Base-by-base conservation (phyloP, 176 grass and related monocot genomes). In the Areca catechu region DNA sequence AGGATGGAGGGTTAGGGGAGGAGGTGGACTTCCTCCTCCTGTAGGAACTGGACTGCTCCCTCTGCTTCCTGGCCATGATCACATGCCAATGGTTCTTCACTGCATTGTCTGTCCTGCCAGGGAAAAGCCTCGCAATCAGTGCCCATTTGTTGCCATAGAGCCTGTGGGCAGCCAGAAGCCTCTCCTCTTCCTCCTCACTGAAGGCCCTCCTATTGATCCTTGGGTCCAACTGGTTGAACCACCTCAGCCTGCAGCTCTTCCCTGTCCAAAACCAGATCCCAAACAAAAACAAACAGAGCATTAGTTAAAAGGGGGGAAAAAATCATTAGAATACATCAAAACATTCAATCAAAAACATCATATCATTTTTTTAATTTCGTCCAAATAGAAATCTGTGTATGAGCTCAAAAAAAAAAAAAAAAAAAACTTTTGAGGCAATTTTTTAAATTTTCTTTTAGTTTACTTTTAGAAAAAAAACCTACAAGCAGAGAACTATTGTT, bases 31-130 rank as follows among this genome's bases (percentile, higher is more conserved):
- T 65, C 22, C 62, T 24, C 34, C 62, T 65, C 62, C 48, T 27
- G 16, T 27, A 65, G 24, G 48, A 21, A 65, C 37, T 28, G 62
- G 48, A 51, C 15, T 65, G 48, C 5, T 51, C 62, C 48, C 62
- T 65, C 21, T 65, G 48, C 22, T 65, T 65, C 48, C 62, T 65
- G 16, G 62, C 62, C 62, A 65, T 65, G 62, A 65, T 65, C n/a
- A 65, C 62, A 51, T 65, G 62, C 62, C 62, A 65, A 51, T 65
- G 62, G 62, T 65, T 65, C 48, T 65, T 65, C 12, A 65, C 48
- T 2, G 62, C 62, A 51, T 65, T 65, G 48, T 65, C 62, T 19
- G 62, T 65, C 48, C 62, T 50, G 20, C 62, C 62, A 4, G 62
- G 62, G 48, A 65, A 65, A 22, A 65, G 62, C 48, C 62, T 65